Evolutionary conservation across 306 rosid genomes (phyloP).

Genomic region (Cicer judaicum): DNA sequence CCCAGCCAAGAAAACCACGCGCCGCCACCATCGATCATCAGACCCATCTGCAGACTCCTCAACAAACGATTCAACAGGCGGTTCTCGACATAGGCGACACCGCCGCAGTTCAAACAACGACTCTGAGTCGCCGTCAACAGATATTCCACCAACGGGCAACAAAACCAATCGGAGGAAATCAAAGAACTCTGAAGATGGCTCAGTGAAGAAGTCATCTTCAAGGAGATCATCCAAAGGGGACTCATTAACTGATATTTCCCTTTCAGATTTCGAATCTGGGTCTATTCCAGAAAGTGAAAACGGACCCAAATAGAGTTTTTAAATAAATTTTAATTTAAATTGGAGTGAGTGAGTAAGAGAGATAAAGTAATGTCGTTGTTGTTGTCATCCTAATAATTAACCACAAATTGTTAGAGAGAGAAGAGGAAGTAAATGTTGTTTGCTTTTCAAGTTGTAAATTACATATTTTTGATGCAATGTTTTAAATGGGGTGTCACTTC

Average conservation of each 20-base stretch:
- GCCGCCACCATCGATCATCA: slow-evolving; percentile 54
- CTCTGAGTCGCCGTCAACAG: slow-evolving; percentile 43
- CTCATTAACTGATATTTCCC: slow-evolving; percentile 59
- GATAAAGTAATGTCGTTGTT: slow-evolving; percentile 4
- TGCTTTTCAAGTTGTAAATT: slow-evolving; percentile 25
- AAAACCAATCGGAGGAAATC: slow-evolving; percentile 56
- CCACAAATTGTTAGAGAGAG: neutral
- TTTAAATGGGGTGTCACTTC: neutral
- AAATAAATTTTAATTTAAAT: neutral
- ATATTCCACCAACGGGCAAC: slow-evolving; percentile 39
- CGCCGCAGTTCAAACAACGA: slow-evolving; percentile 48
- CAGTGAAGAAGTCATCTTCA: slow-evolving; percentile 44
- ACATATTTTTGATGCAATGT: slow-evolving; percentile 39
- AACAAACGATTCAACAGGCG: slow-evolving; percentile 46
- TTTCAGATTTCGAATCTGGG: slow-evolving; percentile 40
- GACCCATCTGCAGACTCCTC: slow-evolving; percentile 51
- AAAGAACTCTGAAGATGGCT: slow-evolving; percentile 60
- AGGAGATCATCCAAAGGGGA: slow-evolving; percentile 56
- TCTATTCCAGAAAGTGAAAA: neutral
- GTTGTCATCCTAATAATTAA: neutral
- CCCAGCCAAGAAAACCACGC: slow-evolving; percentile 49
- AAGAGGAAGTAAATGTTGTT: neutral
- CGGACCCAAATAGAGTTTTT: slow-evolving; percentile 16
- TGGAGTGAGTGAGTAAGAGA: neutral
- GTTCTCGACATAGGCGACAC: slow-evolving; percentile 52